Base-by-base conservation (phyloP, 2,329 filamentous ascomycete species). In the Fusarium equiseti region DNA sequence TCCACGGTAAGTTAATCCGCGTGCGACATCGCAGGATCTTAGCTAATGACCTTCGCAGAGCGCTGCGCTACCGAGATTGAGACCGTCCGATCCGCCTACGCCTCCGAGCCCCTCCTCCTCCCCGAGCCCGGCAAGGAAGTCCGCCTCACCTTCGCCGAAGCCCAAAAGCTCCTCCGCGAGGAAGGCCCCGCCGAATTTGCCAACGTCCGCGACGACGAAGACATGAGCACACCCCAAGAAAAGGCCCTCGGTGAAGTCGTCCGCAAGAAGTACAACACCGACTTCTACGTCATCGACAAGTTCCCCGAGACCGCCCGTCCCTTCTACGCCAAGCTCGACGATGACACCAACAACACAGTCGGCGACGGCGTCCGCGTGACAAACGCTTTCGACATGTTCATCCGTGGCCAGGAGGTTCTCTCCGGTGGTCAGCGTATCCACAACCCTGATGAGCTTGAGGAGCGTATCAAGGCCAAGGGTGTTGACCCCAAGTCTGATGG, bases 271-370 rank as follows among this genome's bases (percentile, higher is more conserved):
- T 97, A 92, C 87, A 89, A 92, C 79, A 96, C 94, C 65, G 96
- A 99, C 83, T 98, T 98, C 84, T 98, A 97, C 84, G 91, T 97
- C 24, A 88, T 99, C 68, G 95, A 98, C 85, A 96, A 98, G 83
- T 99, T 97, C 86, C 96, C 96, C 46, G 90, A 96, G 80, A 85
- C 86, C 40, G 93, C 96, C 22, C 89, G 96, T 31, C 95, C 95
- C 8, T 97, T 97, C 82, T 98, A 98, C 82, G 94, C 95, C 68
- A 59, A 59, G 56, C 94, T 95, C 84, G 90, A 92, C 55, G 92
- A 77, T 77, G 88, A 77, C 77, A 87, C 89, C 5, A 83, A 87
- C 42, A 88, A 92, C 75, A 85, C 88, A 57, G 84, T 58, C 13
- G 55, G 55, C 24, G 35, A 58, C 27, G 55, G 55, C 3, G 56